Percentiles rank a stretch among this genome's conserved stretches.
phyloP scores from a whole-genome alignment of 805 yeast species.

The Kodamaea jinghongensis region DNA sequence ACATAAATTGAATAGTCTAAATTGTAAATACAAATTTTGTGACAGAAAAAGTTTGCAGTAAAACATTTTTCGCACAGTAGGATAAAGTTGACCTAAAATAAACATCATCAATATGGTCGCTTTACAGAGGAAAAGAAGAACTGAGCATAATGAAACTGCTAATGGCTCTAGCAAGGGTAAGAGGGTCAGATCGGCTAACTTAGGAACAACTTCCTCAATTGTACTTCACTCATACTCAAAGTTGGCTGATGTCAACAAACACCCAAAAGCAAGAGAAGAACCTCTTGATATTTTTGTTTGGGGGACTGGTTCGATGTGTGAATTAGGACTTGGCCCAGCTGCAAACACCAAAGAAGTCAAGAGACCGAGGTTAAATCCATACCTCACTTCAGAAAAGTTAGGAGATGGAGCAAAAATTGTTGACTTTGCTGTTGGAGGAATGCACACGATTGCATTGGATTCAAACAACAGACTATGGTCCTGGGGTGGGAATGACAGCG shows the following conservation, averaged over 20 bases:
- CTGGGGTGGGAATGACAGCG: constrained; percentile 97
- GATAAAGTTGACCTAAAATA: neutral
- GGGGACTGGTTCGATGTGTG: constrained; percentile 98
- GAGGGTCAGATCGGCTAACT: constrained; percentile 7
- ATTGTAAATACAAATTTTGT: too few species aligned
- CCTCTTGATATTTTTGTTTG: constrained; percentile 82
- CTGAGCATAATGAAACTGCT: constrained; percentile 13
- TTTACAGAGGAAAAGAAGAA: constrained; percentile 36
- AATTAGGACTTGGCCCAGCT: constrained; percentile 94
- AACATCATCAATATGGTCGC: constrained; percentile 39
- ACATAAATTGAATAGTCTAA: too few species aligned
- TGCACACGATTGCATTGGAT: constrained; percentile 87
- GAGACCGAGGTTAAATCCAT: constrained; percentile 90
- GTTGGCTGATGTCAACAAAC: constrained; percentile 44
- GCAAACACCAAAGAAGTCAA: constrained; percentile 90
- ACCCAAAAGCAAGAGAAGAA: constrained; percentile 36
- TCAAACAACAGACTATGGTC: constrained; percentile 82
- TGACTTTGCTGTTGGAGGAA: constrained; percentile 92
- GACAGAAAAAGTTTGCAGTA: too few species aligned
- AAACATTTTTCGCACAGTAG: constrained; percentile 2
- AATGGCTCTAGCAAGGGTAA: constrained; percentile 19
- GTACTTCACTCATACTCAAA: constrained; percentile 48
- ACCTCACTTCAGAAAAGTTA: constrained; percentile 49
- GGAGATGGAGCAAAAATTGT: constrained; percentile 60
- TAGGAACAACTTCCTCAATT: constrained; percentile 36